phyloP scores from a whole-genome alignment of 73 alveolate genomes.

The Paramecium primaurelia region DNA sequence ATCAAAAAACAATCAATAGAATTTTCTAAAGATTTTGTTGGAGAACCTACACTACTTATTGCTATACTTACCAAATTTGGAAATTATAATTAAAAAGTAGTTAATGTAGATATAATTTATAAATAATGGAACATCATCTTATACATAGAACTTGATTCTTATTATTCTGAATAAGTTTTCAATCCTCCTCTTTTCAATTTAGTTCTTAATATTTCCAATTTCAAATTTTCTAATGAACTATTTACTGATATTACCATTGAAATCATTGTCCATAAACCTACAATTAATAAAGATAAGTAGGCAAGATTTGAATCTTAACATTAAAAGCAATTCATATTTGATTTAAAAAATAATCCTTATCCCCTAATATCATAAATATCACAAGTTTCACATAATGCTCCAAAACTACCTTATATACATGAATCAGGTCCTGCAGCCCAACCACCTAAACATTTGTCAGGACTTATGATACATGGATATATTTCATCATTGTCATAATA shows the following conservation, averaged over 20 bases:
- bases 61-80: neutral
- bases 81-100: neutral
- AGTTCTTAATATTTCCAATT: neutral
- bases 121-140: neutral
- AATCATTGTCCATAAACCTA: neutral
- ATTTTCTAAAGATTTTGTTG: neutral
- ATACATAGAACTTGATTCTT: neutral
- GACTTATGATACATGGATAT: neutral
- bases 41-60: neutral
- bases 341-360: neutral
- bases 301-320: neutral
- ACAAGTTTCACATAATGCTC: conserved; percentile 14
- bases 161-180: neutral
- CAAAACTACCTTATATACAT: conserved; percentile 1
- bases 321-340: neutral
- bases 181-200: neutral
- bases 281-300: neutral
- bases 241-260: neutral
- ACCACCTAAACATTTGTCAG: conserved; percentile 11
- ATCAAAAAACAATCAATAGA: neutral
- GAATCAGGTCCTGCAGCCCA: conserved; percentile 17
- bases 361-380: neutral
- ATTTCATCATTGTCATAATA: neutral
- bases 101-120: neutral
- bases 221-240: neutral